Percentiles rank a stretch among this genome's conserved stretches.
Conservation (phyloP, 1,284 basidiomycete species). For the Boletus smithii region DNA sequence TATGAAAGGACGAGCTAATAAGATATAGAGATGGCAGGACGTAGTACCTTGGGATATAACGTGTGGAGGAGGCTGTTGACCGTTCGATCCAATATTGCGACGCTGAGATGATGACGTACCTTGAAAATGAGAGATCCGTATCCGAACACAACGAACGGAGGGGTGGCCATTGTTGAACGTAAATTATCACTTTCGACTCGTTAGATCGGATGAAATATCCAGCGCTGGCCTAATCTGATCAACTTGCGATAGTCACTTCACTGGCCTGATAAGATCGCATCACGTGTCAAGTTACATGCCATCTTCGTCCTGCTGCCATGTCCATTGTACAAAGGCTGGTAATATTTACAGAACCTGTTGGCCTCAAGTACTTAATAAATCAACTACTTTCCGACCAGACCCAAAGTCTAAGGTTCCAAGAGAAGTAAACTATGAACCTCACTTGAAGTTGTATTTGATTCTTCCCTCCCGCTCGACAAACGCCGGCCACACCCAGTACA, state of each 20-base stretch:
- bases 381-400: background rate
- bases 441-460: slow-evolving; percentile 57
- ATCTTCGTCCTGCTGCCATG: no score
- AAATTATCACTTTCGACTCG: no score
- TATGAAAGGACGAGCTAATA: background rate
- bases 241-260: no score
- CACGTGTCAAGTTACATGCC: no score
- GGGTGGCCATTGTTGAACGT: slow-evolving; percentile 13
- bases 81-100: background rate
- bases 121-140: slow-evolving; percentile 84
- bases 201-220: no score
- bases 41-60: slow-evolving; percentile 52
- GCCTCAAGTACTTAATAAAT: no score
- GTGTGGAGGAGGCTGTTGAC: slow-evolving; percentile 66
- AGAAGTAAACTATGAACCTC: background rate
- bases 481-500: slow-evolving; percentile 63
- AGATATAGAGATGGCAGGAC: background rate
- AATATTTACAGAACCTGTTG: no score
- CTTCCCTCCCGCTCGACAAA: slow-evolving; percentile 54
- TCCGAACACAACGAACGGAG: slow-evolving; percentile 66
- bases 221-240: background rate
- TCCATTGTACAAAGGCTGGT: no score
- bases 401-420: no score
- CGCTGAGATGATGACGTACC: slow-evolving; percentile 36
- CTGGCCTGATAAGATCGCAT: no score